Evolutionary conservation across 352 stramenopile species (phyloP).

Genomic region (Blastocystis sp.): DNA sequence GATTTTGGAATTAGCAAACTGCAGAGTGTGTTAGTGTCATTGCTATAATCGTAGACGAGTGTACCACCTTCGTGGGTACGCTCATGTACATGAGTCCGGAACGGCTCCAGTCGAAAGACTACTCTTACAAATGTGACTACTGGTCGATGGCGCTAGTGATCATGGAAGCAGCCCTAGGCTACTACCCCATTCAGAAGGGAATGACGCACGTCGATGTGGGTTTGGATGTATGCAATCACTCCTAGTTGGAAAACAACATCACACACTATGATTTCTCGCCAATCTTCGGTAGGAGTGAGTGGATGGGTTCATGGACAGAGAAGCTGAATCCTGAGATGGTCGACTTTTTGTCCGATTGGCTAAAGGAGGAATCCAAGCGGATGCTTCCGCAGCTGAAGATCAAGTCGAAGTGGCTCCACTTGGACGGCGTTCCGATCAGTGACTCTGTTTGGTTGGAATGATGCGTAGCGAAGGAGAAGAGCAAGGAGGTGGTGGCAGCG

Average conservation of each 20-base stretch:
- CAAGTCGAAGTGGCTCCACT: background rate
- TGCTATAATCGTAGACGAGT: background rate
- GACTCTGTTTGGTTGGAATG: background rate
- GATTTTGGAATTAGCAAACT: constrained; percentile 49
- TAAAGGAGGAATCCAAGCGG: background rate
- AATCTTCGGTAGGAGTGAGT: background rate
- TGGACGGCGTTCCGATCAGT: constrained; percentile 10
- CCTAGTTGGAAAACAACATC: background rate
- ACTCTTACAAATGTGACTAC: constrained; percentile 33
- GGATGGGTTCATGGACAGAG: background rate
- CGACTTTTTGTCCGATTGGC: constrained; percentile 31
- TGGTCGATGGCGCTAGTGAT: constrained; percentile 53
- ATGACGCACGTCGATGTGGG: background rate
- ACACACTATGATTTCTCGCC: background rate
- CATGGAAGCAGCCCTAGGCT: constrained; percentile 34
- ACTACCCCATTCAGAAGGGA: background rate
- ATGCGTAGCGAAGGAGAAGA: background rate
- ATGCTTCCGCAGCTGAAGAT: constrained; percentile 26
- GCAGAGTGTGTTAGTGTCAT: background rate
- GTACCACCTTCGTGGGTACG: constrained; percentile 12
- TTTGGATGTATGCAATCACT: background rate
- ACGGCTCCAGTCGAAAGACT: background rate
- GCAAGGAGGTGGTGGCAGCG: background rate
- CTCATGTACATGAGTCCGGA: constrained; percentile 49
- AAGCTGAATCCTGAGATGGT: constrained; percentile 30